These are phyloP conservation scores for Fusarium temperatum DNA, from an alignment of 2,329 filamentous ascomycete genomes.

Conservation along the genomic window DNA sequence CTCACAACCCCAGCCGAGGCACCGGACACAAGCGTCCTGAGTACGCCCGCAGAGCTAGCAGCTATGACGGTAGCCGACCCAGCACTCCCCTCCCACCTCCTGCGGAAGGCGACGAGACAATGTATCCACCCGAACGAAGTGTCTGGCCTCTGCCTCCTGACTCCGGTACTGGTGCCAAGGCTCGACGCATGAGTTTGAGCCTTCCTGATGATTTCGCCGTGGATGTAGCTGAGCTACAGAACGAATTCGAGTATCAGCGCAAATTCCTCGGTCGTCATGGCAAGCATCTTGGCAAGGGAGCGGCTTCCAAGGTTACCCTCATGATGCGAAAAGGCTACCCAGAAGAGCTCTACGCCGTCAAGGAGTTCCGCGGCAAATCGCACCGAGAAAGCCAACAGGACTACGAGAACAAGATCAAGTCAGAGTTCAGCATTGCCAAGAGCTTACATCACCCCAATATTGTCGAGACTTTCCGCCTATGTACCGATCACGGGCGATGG, in stretches of 20 bases:
- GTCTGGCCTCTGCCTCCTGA: conserved; percentile 71
- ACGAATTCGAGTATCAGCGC: conserved; percentile 76
- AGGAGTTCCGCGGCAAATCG: conserved; percentile 82
- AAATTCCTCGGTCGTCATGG: conserved; percentile 77
- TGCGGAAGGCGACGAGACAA: conserved; percentile 39
- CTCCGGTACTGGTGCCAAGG: conserved; percentile 78
- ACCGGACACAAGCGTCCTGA: conserved; percentile 36
- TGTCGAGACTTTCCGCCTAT: conserved; percentile 80
- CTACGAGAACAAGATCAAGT: conserved; percentile 90
- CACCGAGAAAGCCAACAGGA: conserved; percentile 75
- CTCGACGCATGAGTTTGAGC: conserved; percentile 78
- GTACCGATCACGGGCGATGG: conserved; percentile 78
- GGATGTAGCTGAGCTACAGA: conserved; percentile 72
- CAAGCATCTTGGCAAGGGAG: conserved; percentile 82
- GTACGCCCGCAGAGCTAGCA: conserved; percentile 54
- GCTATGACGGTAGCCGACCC: conserved; percentile 55
- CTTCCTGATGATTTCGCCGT: conserved; percentile 79
- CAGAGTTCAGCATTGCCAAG: conserved; percentile 88
- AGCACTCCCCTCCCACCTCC: conserved; percentile 30
- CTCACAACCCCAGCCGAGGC: conserved; percentile 35
- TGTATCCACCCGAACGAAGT: conserved; percentile 53
- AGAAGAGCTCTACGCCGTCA: conserved; percentile 80
- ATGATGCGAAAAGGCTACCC: conserved; percentile 76
- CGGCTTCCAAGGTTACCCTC: conserved; percentile 82
- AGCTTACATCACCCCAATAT: conserved; percentile 88